Base-by-base conservation (phyloP, 495 filamentous ascomycete genomes). In the Evernia prunastri region DNA sequence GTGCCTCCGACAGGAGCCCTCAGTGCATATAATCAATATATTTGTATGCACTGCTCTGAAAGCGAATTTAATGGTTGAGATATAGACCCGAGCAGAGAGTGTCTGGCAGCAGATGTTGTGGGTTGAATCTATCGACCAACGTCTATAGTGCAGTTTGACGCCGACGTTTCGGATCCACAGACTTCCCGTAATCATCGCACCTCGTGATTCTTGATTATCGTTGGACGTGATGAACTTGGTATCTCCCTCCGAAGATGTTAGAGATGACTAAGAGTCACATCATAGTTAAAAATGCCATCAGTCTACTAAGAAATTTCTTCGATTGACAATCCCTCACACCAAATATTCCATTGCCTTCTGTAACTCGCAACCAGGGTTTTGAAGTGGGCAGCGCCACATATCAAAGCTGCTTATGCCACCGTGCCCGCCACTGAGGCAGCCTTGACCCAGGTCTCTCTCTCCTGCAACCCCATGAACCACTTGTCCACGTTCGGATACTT, bases 381-480 rank as follows among this genome's bases (percentile, higher is more conserved):
- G 23, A n/a, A 59, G 20, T n/a, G 25, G 45, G 40, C 40, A 60
- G 17, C 45, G 39, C 37, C 17, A 35, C 20, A 6, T 60, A n/a
- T 35, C n/a, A 12, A 43, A 45, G 39, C 7, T 63, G 37, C 23
- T 59, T 45, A 63, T 58, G 61, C 61, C n/a, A 33, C 17, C 18
- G 53, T 63, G 36, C 61, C 61, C 18, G 53, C 61, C 53, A 59
- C 0, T 59, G 60, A 61, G 36, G 59, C 59, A 54, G 59, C 59
- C 29, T 59, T 63, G 31, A 64, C 43, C 66, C 66, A 67, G 23
- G 54, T 67, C 45, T 67, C 61, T 54, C 66, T 49, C 31, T 64
- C 37, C 49, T 66, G 54, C 15, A 67, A 42, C 12, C 45, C 56
- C 17, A 42, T 58, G 37, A 66, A 60, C 62, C 66, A 67, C 42